Base-by-base conservation (phyloP, 805 yeast species). In the Hermanozyma aechmeae region DNA sequence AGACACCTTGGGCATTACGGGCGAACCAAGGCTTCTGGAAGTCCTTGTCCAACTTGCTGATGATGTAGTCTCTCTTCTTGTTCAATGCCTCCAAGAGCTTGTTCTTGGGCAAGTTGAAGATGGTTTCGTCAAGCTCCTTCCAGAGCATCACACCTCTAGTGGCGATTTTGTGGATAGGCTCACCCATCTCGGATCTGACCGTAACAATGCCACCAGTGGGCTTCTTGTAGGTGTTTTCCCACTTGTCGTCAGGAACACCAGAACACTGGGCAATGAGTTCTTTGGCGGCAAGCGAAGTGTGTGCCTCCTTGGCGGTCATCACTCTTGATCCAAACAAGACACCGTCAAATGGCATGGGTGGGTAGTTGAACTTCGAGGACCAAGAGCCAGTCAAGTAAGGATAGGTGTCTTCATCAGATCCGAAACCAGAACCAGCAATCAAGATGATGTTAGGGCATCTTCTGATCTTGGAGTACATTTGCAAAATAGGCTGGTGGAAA, bases 311-410 rank as follows among this genome's bases (percentile, higher is more conserved):
- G 34, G 98, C 95, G 44, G 84, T 79, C 97, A 92, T 92, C 31
- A 85, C 94, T 62, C 97, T 77, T 25, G 96, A 85, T 49, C 98
- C 99, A 45, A 85, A 80, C 54, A 92, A 64, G 51, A 87, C 76
- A 70, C 97, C 99, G 58, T 92, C 99, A 47, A 84, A 92, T 36
- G 99, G 99, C 99, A 92, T 92, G 47, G 93, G 87, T 47, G 99
- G 97, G 61, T 82, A 86, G 56, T 81, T 76, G 66, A 72, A 87
- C 45, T 70, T 51, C 30, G 67, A 62, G n/a, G 97, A 77, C 99
- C 99, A 92, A 40, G 80, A 68, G 73, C 99, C 99, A 41, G 96
- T 85, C 56, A 92, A 73, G 71, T 92, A 92, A 41, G 97, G 96
- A 56, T 86, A 92, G 35, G 98, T 84, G 55, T 92, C 98, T 37